These are phyloP conservation scores for Talaromyces atroroseus DNA, from an alignment of 2,329 filamentous ascomycete species.

Conservation along the genomic window DNA sequence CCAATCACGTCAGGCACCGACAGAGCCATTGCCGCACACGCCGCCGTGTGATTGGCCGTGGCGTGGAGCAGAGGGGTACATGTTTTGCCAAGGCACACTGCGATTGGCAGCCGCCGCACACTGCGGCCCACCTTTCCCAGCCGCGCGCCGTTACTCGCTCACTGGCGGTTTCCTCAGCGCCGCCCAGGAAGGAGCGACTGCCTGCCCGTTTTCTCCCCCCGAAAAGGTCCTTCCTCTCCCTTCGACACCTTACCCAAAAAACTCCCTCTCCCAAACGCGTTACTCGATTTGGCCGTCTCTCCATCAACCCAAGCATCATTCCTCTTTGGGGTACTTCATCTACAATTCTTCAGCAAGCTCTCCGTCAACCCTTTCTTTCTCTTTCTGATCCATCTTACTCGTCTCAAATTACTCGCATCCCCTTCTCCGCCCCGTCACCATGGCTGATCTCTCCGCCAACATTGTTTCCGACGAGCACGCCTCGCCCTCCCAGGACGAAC, in stretches of 20 bases:
- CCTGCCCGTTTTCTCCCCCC: constrained; percentile 23
- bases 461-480: constrained; percentile 67
- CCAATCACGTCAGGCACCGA: neutral
- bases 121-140: constrained; percentile 4
- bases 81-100: neutral
- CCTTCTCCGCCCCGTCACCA: constrained; percentile 31
- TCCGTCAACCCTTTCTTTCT: constrained; percentile 5
- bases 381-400: constrained; percentile 8
- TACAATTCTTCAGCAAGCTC: constrained; percentile 14
- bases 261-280: constrained; percentile 37
- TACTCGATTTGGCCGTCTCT: constrained; percentile 43
- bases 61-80: neutral
- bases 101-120: neutral
- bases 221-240: constrained; percentile 15
- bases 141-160: constrained; percentile 10
- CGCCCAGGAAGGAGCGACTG: neutral
- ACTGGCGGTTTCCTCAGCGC: neutral
- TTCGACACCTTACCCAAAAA: constrained; percentile 35
- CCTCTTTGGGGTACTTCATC: constrained; percentile 38
- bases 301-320: constrained; percentile 38
- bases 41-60: neutral
- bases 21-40: neutral
- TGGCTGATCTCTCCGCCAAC: constrained; percentile 71
- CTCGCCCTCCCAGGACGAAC: constrained; percentile 66
- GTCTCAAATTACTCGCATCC: constrained; percentile 1